Evolutionary conservation across 2,329 filamentous ascomycete genomes (phyloP), one percentile per base, ranked within the genome.

Genomic region (Arthrinium phaeospermum): DNA sequence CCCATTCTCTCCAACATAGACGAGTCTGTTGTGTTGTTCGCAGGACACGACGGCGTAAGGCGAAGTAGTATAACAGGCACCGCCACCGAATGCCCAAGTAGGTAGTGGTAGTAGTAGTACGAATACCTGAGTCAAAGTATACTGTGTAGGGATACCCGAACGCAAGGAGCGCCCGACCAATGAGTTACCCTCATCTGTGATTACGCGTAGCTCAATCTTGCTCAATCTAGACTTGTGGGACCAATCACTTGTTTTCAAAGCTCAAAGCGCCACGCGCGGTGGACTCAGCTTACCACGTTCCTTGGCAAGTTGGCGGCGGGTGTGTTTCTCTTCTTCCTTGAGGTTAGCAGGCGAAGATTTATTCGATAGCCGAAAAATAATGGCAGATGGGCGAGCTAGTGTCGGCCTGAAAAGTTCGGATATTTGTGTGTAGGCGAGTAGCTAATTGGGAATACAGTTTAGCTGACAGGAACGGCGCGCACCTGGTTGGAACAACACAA

Each of bases 141-240:
- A 64, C 57, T 61, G 53, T 37, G 53, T 61, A 37, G 53, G 53
- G 30, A 57, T 57, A 57, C 51, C 16, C 27, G 12, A 16, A n/a
- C 19, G n/a, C 47, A n/a, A 49, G 47, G 47, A 49, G 22, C 12
- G n/a, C 49, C 53, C 30, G 53, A 12, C 53, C 57, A 64, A 41
- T 64, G 57, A 14, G 3, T 64, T 64, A 34, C 34, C 57, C n/a
- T 64, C 57, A 64, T 64, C 57, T 64, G 57, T 41, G 57, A 64
- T 64, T 64, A 64, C 57, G 57, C 57, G 57, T 64, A 64, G 57
- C 57, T 64, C 57, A 64, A 64, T 64, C 57, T 64, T 37, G 57
- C 57, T 41, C 57, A 37, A 41, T 64, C 57, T 64, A 64, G 57
- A 64, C 57, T 64, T 64, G 57, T 64, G 57, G 57, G 34, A 64